Evolutionary conservation across 768 basidiomycete species (phyloP).

Genomic region (Solioccasus polychromus): DNA sequence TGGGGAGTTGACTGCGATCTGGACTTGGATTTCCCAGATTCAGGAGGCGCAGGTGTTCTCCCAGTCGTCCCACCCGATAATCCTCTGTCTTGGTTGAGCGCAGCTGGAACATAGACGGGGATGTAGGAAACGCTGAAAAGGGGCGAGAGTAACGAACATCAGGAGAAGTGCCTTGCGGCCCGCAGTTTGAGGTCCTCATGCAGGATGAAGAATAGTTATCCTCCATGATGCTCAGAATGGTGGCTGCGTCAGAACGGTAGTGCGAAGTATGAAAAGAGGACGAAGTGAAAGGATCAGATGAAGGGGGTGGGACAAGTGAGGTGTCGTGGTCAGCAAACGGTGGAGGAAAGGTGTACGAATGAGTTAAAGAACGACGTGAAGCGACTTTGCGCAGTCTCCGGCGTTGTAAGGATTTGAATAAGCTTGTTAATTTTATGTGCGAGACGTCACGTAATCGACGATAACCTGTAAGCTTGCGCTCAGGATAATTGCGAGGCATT

Average conservation of each 20-base stretch:
- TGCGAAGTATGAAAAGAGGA: not conserved
- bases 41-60: slow-evolving; percentile 18
- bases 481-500: slow-evolving; percentile 3
- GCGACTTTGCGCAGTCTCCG: slow-evolving; percentile 6
- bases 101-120: slow-evolving; percentile 19
- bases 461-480: slow-evolving; percentile 7
- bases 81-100: slow-evolving; percentile 17
- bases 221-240: slow-evolving; percentile 8
- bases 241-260: slow-evolving; percentile 4
- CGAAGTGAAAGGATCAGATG: not conserved
- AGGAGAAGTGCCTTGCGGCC: not conserved
- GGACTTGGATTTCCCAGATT: slow-evolving; percentile 13
- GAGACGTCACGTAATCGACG: slow-evolving; percentile 18
- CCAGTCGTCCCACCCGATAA: slow-evolving; percentile 21
- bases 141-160: not conserved
- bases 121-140: slow-evolving; percentile 10
- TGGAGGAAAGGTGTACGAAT: slow-evolving; percentile 1
- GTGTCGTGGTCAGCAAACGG: slow-evolving; percentile 6
- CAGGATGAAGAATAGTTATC: slow-evolving; percentile 13
- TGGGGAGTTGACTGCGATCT: not conserved
- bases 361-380: slow-evolving; percentile 5
- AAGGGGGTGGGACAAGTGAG: slow-evolving; percentile 3
- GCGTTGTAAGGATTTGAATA: slow-evolving; percentile 22
- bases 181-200: slow-evolving; percentile 8
- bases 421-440: slow-evolving; percentile 15